Percentiles rank a stretch among this genome's conserved stretches.
phyloP scores from a whole-genome alignment of 768 basidiomycete species.

The Jaapia argillacea region DNA sequence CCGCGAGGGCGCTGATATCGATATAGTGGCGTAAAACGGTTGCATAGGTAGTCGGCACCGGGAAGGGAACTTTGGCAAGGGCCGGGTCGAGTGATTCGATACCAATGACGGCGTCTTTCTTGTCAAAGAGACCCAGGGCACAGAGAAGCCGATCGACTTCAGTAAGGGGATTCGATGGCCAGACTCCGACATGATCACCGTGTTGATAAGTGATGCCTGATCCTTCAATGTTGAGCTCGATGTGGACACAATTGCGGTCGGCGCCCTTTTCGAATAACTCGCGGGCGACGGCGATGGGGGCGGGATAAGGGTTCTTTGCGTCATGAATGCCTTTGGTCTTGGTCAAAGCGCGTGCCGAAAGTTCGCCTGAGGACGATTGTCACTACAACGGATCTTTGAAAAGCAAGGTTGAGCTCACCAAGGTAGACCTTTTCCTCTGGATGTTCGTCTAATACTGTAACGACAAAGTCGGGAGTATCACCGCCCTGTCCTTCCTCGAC shows the following conservation, averaged over 20 bases:
- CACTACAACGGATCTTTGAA: not conserved
- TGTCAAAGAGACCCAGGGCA: constrained; percentile 74
- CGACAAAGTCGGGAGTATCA: constrained; percentile 88
- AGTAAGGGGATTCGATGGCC: constrained; percentile 89
- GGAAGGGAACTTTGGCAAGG: constrained; percentile 97
- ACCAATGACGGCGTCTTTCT: constrained; percentile 75
- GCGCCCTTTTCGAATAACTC: constrained; percentile 74
- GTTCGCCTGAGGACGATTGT: constrained; percentile 52
- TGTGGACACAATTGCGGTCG: constrained; percentile 88
- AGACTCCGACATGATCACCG: constrained; percentile 95
- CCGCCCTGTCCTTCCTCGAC: constrained; percentile 97
- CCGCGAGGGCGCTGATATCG: constrained; percentile 90
- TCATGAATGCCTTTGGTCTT: constrained; percentile 95
- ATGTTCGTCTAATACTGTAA: constrained; percentile 70
- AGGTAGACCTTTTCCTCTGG: constrained; percentile 88
- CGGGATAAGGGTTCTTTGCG: constrained; percentile 93
- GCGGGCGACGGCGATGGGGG: constrained; percentile 64
- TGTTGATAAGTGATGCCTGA: constrained; percentile 98
- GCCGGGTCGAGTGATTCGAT: constrained; percentile 98
- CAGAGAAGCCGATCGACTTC: constrained; percentile 87
- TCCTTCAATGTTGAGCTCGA: constrained; percentile 89
- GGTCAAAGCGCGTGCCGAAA: constrained; percentile 89
- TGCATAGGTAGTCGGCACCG: constrained; percentile 89
- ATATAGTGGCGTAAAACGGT: constrained; percentile 95
- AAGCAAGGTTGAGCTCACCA: constrained; percentile 35